Conservation (phyloP, 2,329 filamentous ascomycete species). For the Trichoderma sp. region DNA sequence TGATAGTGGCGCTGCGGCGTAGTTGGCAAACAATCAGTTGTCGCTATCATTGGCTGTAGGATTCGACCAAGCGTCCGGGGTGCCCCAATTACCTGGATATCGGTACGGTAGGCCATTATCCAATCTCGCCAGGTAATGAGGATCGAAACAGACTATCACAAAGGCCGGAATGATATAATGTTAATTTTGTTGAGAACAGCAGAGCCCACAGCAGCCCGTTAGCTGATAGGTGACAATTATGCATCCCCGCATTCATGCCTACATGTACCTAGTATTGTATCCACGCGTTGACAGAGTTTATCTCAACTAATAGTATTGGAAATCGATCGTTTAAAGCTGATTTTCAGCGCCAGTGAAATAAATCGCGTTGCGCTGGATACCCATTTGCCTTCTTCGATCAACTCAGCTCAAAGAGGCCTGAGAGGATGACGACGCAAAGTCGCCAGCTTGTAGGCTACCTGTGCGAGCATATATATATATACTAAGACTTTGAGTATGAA, state of each 20-base stretch:
- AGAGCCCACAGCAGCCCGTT: neutral
- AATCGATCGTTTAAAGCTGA: constrained; percentile 31
- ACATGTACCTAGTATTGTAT: neutral
- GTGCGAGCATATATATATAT: no score
- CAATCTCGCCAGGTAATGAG: neutral
- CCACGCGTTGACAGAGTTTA: neutral
- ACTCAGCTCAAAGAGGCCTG: constrained; percentile 28
- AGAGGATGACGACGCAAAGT: neutral
- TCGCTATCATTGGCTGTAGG: neutral
- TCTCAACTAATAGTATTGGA: neutral
- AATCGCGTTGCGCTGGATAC: constrained; percentile 32
- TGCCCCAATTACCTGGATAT: neutral
- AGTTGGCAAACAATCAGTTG: neutral
- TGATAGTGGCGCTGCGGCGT: constrained; percentile 3
- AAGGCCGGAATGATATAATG: neutral
- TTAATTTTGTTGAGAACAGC: neutral
- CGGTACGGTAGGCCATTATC: neutral
- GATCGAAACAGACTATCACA: neutral
- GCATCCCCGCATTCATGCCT: neutral
- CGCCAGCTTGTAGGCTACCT: no score
- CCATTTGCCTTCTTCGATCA: constrained; percentile 36
- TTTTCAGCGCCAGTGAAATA: constrained; percentile 31
- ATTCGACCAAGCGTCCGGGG: neutral
- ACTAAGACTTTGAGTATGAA: no score
- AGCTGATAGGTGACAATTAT: neutral